Base-by-base conservation (phyloP, 176 grass and related monocot genomes). In the Aegilops speltoides region DNA sequence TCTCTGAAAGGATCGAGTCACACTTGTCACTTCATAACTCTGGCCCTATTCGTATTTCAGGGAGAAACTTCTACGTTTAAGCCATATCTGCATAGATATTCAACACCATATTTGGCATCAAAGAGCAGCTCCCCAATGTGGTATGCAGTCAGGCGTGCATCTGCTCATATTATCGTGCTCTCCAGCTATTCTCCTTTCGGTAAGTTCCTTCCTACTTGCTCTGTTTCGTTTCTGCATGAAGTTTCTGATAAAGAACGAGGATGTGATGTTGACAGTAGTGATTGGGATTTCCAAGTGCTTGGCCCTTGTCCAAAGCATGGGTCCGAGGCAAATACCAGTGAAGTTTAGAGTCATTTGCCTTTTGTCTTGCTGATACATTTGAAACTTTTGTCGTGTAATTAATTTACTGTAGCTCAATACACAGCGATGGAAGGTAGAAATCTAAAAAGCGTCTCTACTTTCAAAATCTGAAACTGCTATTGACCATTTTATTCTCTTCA, bases 101-200 rank as follows among this genome's bases (percentile, higher is more conserved):
- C 80, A 75, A 96, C 90, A 59, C 96, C 93, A 79, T 91, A 93
- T 77, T 57, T 91, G 71, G 84, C 96, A 84, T 98, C 96, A 8
- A 92, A 91, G 36, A 96, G 96, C 89, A 98, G 90, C 84, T 98
- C 96, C 83, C 93, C 92, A 36, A 92, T 98, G 89, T 98, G 96
- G 96, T 95, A 98, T 84, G 91, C 96, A 76, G 84, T 95, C 75
- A 93, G 93, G 83, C 91, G 93, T 52, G 96, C 93, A 88, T 98
- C 96, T 86, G 96, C 93, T 68, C 93, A 98, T 84, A 89, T 95
- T 77, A 95, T 98, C 19, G 89, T 98, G 85, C 87, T 98, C n/a
- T 98, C 96, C 61, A 95, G 96, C 86, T 98, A 98, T 90, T 98
- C 96, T 86, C 90, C 96, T 84, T 98, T 95, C 31, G 96, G 96